Conservation (phyloP, 31 red algal species). For the Odonthalia washingtoniensis region DNA sequence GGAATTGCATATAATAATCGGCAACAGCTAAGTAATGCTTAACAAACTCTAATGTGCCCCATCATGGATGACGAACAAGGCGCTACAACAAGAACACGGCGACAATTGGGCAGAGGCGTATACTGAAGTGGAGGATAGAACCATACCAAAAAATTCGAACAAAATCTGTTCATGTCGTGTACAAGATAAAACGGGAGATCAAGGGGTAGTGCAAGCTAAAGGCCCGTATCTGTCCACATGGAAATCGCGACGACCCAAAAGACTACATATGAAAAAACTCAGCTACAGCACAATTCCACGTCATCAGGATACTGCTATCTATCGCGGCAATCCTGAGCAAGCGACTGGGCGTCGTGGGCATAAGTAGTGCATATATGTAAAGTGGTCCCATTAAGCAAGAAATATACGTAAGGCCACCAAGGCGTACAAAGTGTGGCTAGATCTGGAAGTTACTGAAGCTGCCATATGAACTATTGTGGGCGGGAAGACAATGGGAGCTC, state of each 20-base stretch:
- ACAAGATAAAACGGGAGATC: slow-evolving; percentile 45
- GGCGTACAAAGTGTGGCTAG: neutral
- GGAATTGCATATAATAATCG: neutral
- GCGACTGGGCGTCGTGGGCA: neutral
- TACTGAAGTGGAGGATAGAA: neutral
- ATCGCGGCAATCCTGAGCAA: neutral
- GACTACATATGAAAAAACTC: slow-evolving; percentile 7
- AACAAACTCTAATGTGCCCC: neutral
- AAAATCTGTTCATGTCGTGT: slow-evolving; percentile 19
- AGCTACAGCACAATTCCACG: neutral
- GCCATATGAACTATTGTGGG: slow-evolving; percentile 29
- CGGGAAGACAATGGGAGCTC: slow-evolving; percentile 24
- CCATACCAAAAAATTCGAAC: neutral
- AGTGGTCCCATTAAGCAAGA: slow-evolving; percentile 36
- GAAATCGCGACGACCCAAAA: slow-evolving; percentile 27
- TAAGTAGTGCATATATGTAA: slow-evolving; percentile 50
- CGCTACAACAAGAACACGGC: slow-evolving; percentile 2
- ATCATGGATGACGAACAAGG: slow-evolving; percentile 1
- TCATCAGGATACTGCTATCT: slow-evolving; percentile 37
- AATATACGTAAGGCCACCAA: slow-evolving; percentile 47
- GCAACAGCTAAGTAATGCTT: neutral
- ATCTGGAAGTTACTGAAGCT: slow-evolving; percentile 35
- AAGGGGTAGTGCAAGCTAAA: slow-evolving; percentile 11
- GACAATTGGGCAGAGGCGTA: slow-evolving; percentile 20
- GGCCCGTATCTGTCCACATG: slow-evolving; percentile 34